Percentiles rank a stretch among this genome's conserved stretches.
Evolutionary conservation across 352 stramenopile genomes (phyloP).

Genomic region (Aphanomyces astaci): DNA sequence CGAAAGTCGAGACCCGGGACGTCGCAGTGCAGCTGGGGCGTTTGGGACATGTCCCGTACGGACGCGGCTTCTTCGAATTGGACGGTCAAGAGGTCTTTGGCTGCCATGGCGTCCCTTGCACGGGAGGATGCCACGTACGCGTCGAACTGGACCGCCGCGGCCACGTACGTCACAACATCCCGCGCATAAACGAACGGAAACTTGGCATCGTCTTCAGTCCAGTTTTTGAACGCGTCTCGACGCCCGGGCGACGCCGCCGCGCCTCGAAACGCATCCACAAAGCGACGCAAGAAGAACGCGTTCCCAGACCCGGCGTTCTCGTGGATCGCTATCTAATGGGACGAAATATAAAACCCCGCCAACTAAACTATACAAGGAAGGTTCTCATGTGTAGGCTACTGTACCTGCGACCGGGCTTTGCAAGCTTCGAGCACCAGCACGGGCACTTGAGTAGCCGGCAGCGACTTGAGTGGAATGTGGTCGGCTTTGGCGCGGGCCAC

Average conservation of each 20-base stretch:
- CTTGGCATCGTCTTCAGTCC: slow-evolving; percentile 27
- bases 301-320: slow-evolving; percentile 39
- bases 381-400: not conserved
- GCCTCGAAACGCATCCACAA: slow-evolving; percentile 57
- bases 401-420: slow-evolving; percentile 27
- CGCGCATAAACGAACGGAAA: slow-evolving; percentile 25
- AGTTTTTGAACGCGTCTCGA: slow-evolving; percentile 17
- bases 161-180: slow-evolving; percentile 41
- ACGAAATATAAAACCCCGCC: not conserved
- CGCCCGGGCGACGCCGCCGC: slow-evolving; percentile 25
- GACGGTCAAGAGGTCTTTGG: not conserved
- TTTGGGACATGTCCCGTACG: slow-evolving; percentile 44
- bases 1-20: slow-evolving; percentile 34
- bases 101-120: not conserved
- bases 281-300: slow-evolving; percentile 41
- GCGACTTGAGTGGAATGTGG: not conserved
- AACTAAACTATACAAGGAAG: not conserved
- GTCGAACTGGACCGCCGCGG: slow-evolving; percentile 19
- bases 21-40: slow-evolving; percentile 31
- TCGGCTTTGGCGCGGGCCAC: slow-evolving; percentile 24
- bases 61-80: slow-evolving; percentile 4
- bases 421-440: slow-evolving; percentile 52
- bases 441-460: not conserved
- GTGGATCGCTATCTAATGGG: slow-evolving; percentile 31
- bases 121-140: not conserved